Base-by-base conservation (phyloP, 805 yeast species). In the Kodamaea kaohsiungensis region DNA sequence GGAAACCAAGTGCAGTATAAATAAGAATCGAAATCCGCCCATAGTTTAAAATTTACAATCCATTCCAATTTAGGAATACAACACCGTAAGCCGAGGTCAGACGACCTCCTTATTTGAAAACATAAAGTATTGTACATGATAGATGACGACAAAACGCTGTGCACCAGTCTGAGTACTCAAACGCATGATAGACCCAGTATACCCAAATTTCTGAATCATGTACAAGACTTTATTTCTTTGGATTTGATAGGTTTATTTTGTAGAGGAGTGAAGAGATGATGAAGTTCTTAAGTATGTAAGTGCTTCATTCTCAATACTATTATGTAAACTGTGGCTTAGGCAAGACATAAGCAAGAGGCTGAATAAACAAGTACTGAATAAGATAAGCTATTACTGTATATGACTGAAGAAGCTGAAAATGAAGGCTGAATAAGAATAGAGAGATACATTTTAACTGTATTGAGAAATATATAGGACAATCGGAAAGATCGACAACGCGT, bases 111-210 rank as follows among this genome's bases (percentile, higher is more conserved):
- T 43, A 50, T 52, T 50, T 46, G 46, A 58, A 56, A 48, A 56
- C 37, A 42, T 42, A 48, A 48, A 57, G 49, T 51, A 39, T 49
- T 39, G 53, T 45, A 48, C 52, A 40, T 40, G 43, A 54, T 57
- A 67, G 52, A 67, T 71, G 80, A 76, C 62, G 78, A 76, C 78
- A 72, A 71, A 66, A 70, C 76, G 80, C 80, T 76, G 80, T 76
- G 80, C 80, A 76, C 80, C 80, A 76, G 79, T 75, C 80, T 74
- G 80, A 76, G 75, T 72, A 74, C 77, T 75, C 71, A 58, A 56
- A 39, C 63, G 58, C 65, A 75, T 76, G 80, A 76, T 67, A 65
- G 70, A 66, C 62, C 59, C 69, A 73, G 78, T 76, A 75, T 70
- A 75, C 80, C 79, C 78, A 76, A 69, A 73, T 70, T 67, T 71